A percentile compares a stretch with the other conserved stretches of the same genome.
These are phyloP conservation scores for Aspergillus proliferans DNA, from an alignment of 2,329 filamentous ascomycete genomes.

Conservation along the genomic window DNA sequence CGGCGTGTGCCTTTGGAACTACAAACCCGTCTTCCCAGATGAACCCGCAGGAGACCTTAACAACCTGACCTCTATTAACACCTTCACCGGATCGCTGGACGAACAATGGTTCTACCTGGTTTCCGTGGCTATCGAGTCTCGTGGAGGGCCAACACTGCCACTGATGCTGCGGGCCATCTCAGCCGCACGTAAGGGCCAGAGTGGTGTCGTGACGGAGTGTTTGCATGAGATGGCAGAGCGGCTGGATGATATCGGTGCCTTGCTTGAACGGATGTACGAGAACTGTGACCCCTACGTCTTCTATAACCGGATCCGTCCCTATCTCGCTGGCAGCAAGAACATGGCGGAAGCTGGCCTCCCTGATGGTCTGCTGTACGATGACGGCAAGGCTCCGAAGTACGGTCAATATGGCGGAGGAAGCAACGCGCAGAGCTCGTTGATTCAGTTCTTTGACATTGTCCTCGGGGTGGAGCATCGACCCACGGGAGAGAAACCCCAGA, in stretches of 20 bases:
- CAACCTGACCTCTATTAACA: constrained; percentile 80
- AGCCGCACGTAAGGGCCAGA: constrained; percentile 67
- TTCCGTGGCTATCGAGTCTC: constrained; percentile 90
- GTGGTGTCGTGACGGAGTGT: constrained; percentile 64
- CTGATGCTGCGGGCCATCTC: constrained; percentile 83
- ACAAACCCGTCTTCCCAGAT: constrained; percentile 79
- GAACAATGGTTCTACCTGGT: constrained; percentile 99
- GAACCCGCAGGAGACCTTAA: constrained; percentile 77
- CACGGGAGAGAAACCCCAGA: constrained; percentile 61
- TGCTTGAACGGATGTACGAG: constrained; percentile 89
- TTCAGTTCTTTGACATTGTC: constrained; percentile 94
- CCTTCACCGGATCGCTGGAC: constrained; percentile 89
- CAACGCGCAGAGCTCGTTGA: constrained; percentile 92
- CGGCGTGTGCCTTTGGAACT: constrained; percentile 91
- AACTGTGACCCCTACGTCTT: constrained; percentile 91
- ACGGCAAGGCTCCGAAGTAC: constrained; percentile 64
- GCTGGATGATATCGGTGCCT: constrained; percentile 71
- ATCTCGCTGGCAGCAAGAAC: constrained; percentile 93
- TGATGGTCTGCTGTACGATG: constrained; percentile 79
- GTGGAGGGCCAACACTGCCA: constrained; percentile 77
- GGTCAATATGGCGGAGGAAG: constrained; percentile 88
- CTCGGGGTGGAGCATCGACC: constrained; percentile 85
- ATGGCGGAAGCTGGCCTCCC: constrained; percentile 93
- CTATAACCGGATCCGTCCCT: constrained; percentile 93
- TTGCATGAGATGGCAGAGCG: constrained; percentile 80